Base-by-base conservation (phyloP, 106 monocot species). In the Allium fistulosum region DNA sequence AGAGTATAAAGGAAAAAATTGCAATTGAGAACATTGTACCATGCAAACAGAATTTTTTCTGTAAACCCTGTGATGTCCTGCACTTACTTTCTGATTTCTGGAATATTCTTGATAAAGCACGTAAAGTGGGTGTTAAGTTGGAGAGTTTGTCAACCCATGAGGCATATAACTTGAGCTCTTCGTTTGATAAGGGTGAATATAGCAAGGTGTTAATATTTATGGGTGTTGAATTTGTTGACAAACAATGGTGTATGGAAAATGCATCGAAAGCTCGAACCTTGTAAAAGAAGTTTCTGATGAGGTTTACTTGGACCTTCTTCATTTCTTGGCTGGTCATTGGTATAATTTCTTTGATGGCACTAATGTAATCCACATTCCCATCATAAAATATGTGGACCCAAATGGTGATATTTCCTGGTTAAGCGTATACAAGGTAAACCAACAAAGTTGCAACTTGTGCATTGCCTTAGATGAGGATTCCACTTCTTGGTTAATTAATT, bases 241-340 rank as follows among this genome's bases (percentile, higher is more conserved):
- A 13, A 14, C 51, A 46, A 18, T 83, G 83, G 79, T 83, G 79
- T 83, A 83, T 26, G 61, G 51, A 1, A 83, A 83, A 45, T 83
- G 75, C 57, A 79, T 83, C 16, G 52, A 69, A 51, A 51, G 71
- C 6, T 75, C 37, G 12, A 62, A 75, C 59, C 75, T 83, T 27
- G 75, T 64, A 2, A 72, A 26, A 56, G 49, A 79, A 62, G 67
- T 48, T 46, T 12, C 74, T 16, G 83, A 83, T 28, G 61, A 62
- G 16, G 50, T 83, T 18, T 79, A 79, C 28, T 4, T 79, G 61
- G 71, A 74, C 12, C 59, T 83, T 55, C 50, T 83, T 7, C 59
- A 16, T 58, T 83, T 83, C 18, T 2, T 79, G 6, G 66, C 75
- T 17, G 47, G 69, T 11, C 49, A 83, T 58, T 82, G 76, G 76